Evolutionary conservation across 2,329 filamentous ascomycete genomes (phyloP).

Genomic region (Fusarium vanettenii): DNA sequence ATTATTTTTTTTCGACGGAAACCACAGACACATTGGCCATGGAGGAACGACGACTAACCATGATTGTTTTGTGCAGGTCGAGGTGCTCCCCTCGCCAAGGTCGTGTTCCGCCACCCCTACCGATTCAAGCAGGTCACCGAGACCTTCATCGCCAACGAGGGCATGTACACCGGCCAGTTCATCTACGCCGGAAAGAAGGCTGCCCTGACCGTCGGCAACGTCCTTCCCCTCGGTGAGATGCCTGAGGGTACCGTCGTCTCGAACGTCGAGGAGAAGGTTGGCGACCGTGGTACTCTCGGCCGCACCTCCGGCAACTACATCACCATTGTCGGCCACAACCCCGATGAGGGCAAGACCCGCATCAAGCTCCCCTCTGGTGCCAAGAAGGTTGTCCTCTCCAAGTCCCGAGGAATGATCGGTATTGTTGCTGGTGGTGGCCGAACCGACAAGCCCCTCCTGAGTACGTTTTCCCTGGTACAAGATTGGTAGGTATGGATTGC

Average conservation of each 20-base stretch:
- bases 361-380: slow-evolving; percentile 99
- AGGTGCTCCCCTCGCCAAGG: slow-evolving; percentile 96
- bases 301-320: slow-evolving; percentile 99
- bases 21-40: slow-evolving; percentile 9
- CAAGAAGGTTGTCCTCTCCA: slow-evolving; percentile 98
- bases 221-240: slow-evolving; percentile 92
- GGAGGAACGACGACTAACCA: slow-evolving; percentile 41
- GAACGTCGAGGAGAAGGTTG: slow-evolving; percentile 99
- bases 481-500: slow-evolving; percentile 41
- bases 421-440: slow-evolving; percentile 99
- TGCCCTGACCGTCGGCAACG: slow-evolving; percentile 94
- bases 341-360: slow-evolving; percentile 98
- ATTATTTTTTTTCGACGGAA: slow-evolving; percentile 19
- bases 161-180: slow-evolving; percentile 99
- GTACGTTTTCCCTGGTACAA: slow-evolving; percentile 62
- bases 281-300: slow-evolving; percentile 95
- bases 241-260: slow-evolving; percentile 99
- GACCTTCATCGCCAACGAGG: slow-evolving; percentile 99
- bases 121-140: slow-evolving; percentile 97
- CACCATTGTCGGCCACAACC: slow-evolving; percentile 97
- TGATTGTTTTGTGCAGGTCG: slow-evolving; percentile 61
- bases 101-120: slow-evolving; percentile 98
- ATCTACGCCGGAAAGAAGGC: slow-evolving; percentile 99
- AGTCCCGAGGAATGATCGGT: slow-evolving; percentile 96
- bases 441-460: slow-evolving; percentile 99